These are phyloP conservation scores for Pseudogymnoascus sp. DNA, from an alignment of 2,329 filamentous ascomycete species.

Conservation along the genomic window DNA sequence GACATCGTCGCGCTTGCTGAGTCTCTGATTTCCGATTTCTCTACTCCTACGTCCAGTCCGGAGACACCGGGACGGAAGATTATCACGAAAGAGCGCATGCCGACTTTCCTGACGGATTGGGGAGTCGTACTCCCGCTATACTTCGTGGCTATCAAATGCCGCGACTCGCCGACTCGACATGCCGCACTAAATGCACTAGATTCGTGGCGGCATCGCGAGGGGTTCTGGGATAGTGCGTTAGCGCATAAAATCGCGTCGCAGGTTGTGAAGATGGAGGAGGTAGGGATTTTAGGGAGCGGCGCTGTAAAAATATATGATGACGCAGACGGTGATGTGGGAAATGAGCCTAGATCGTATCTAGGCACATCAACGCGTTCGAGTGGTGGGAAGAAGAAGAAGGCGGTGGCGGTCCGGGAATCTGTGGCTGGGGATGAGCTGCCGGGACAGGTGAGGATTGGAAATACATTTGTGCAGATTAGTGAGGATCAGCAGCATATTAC, in stretches of 20 bases:
- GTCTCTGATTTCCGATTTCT: not conserved
- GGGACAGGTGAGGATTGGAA: not conserved
- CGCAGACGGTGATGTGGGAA: not conserved
- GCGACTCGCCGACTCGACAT: not conserved
- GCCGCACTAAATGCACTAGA: not conserved
- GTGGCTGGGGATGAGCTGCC: not conserved
- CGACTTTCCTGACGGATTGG: conserved; percentile 1
- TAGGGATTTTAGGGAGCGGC: not conserved
- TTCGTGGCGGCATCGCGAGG: not conserved
- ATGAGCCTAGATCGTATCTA: not conserved
- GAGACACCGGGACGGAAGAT: not conserved
- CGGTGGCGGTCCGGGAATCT: not conserved
- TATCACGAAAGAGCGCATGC: not conserved
- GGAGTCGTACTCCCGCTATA: not conserved
- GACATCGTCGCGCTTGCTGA: not conserved
- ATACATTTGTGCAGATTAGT: not conserved
- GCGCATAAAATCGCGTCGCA: not conserved
- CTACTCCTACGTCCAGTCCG: not conserved
- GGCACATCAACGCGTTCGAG: not conserved
- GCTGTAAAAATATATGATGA: not conserved
- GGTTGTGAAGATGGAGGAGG: not conserved
- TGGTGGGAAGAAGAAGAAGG: not conserved
- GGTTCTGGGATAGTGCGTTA: conserved; percentile 9
- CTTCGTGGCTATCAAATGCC: conserved; percentile 8
- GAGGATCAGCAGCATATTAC: conserved; percentile 7